A percentile compares a stretch with the other conserved stretches of the same genome.
Conservation (phyloP, 2,329 filamentous ascomycete species). For the Whalleya microplaca region DNA sequence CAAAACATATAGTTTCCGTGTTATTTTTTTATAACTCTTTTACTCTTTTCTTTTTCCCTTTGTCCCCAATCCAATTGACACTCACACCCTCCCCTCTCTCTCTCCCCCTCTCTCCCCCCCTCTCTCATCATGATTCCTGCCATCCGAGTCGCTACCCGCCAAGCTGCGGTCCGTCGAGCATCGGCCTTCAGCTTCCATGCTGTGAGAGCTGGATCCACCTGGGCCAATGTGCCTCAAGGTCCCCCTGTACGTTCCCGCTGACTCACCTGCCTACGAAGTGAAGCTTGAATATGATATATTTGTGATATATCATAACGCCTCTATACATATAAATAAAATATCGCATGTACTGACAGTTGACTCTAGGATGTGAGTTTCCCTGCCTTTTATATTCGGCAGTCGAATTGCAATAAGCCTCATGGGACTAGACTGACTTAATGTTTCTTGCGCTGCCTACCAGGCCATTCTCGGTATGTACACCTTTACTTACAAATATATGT, state of each 20-base stretch:
- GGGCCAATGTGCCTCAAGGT: constrained; percentile 89
- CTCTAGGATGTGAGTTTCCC: not conserved
- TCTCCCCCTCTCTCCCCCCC: not conserved
- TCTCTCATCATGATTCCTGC: constrained; percentile 57
- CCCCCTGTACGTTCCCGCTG: constrained; percentile 73
- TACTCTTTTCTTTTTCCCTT: not conserved
- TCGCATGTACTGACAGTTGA: not conserved
- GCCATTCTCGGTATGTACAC: constrained; percentile 72
- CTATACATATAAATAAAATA: constrained; percentile 1
- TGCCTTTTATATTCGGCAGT: constrained; percentile 16
- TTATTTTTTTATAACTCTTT: not conserved
- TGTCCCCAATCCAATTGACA: not conserved
- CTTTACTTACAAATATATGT: constrained; percentile 12
- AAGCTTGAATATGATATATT: constrained; percentile 22
- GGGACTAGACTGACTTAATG: not conserved
- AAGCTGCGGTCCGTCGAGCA: constrained; percentile 45
- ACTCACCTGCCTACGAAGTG: constrained; percentile 15
- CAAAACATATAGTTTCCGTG: not conserved
- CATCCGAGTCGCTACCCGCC: constrained; percentile 57
- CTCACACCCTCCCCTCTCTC: not conserved
- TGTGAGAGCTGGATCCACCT: constrained; percentile 72
- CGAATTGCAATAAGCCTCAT: not conserved
- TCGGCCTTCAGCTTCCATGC: constrained; percentile 45
- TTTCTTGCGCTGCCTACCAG: constrained; percentile 46
- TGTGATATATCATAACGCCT: not conserved